phyloP scores from a whole-genome alignment of 1,139 yeast genomes.

The Magnusiomyces paraingens region DNA sequence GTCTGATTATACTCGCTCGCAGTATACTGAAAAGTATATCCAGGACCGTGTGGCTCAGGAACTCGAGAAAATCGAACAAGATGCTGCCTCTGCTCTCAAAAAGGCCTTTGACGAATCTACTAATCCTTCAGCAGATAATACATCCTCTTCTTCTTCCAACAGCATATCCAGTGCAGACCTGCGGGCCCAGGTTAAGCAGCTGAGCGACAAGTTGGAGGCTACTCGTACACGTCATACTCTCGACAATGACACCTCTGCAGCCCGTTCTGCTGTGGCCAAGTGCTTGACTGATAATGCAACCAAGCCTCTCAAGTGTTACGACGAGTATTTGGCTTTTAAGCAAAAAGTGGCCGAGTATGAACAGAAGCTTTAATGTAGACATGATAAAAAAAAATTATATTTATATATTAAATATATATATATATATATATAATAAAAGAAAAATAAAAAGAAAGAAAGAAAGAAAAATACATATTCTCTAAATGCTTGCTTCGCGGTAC shows the following conservation, averaged over 20 bases:
- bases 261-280: constrained; percentile 52
- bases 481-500: constrained; percentile 69
- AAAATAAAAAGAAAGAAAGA: not conserved
- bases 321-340: constrained; percentile 71
- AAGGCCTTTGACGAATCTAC: constrained; percentile 30
- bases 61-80: constrained; percentile 54
- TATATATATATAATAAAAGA: not conserved
- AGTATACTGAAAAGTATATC: constrained; percentile 67
- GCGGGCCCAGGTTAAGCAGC: constrained; percentile 39
- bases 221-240: constrained; percentile 35
- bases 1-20: constrained; percentile 77
- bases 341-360: constrained; percentile 25
- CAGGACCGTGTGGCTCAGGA: constrained; percentile 70
- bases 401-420: constrained; percentile 1
- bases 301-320: constrained; percentile 81
- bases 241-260: constrained; percentile 35
- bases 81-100: constrained; percentile 50
- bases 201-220: constrained; percentile 36
- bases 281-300: constrained; percentile 68
- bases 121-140: constrained; percentile 25
- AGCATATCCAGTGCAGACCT: constrained; percentile 26
- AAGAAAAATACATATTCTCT: constrained; percentile 6
- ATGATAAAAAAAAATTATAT: not conserved
- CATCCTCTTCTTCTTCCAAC: constrained; percentile 34
- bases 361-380: constrained; percentile 8